Conservation (phyloP, 768 basidiomycete genomes). For the Naganishia friedmannii region DNA sequence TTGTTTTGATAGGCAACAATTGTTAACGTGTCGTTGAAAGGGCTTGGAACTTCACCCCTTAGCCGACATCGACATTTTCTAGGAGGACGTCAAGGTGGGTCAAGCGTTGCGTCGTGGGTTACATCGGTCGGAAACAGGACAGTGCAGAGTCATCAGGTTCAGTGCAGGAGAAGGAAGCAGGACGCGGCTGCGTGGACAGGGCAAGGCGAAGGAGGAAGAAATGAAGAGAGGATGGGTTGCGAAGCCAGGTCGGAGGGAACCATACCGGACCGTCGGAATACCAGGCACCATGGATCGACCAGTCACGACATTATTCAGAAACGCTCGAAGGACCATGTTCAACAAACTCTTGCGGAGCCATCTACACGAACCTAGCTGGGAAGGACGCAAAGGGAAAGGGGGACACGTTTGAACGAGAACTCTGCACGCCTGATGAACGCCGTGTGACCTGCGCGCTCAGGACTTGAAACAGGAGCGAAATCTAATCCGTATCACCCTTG, state of each 20-base stretch:
- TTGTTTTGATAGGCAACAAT: not conserved
- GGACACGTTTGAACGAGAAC: not conserved
- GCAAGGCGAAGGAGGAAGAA: too few species aligned
- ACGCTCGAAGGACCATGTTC: too few species aligned
- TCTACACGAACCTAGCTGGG: not conserved
- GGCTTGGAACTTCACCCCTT: not conserved
- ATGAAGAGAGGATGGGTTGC: too few species aligned
- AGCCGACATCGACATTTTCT: conserved; percentile 22
- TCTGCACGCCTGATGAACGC: conserved; percentile 1
- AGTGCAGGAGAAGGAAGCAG: not conserved
- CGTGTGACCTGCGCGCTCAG: conserved; percentile 14
- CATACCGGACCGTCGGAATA: too few species aligned
- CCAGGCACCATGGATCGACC: too few species aligned
- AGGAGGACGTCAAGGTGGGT: conserved; percentile 26
- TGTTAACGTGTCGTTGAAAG: not conserved
- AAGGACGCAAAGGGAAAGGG: not conserved
- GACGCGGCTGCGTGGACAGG: not conserved
- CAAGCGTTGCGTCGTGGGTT: not conserved
- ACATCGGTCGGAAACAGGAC: not conserved
- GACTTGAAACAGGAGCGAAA: not conserved
- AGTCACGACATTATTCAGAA: too few species aligned
- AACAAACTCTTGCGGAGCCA: not conserved
- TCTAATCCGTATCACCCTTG: not conserved
- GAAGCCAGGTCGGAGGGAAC: too few species aligned
- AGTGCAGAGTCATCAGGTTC: conserved; percentile 11